Base-by-base conservation (phyloP, 768 basidiomycete species). In the Tremella yokohamensis region DNA sequence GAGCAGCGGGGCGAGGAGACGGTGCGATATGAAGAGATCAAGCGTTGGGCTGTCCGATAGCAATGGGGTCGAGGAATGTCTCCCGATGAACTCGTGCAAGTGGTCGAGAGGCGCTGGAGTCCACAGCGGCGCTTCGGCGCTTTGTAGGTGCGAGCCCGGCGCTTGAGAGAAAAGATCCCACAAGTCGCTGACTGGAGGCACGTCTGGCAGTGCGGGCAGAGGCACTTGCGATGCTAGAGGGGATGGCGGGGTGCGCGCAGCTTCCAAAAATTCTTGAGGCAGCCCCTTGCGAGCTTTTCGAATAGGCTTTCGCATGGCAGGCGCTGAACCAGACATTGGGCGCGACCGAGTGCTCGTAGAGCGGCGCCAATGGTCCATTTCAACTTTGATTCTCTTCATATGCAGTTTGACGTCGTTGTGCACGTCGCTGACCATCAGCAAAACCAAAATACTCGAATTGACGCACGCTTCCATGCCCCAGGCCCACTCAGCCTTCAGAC, bases 1-100 rank as follows among this genome's bases (percentile, higher is more conserved):
- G 9, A 91, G 79, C 71, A 91, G 84, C 8, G 88, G 79, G 0
- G 79, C 77, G 11, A 93, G 80, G 2, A 92, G 81, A 8, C 86
- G 82, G 9, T 79, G 78, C 0, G 89, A 88, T 51, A 93, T 63
- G 58, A 56, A 70, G 2, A 72, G 48, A 18, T 81, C 7, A 79
- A 79, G 40, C 81, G 79, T n/a, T 83, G 83, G 62, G 87, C 86
- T 16, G 79, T 71, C n/a, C 82, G 71, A 8, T 87, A 83, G 25
- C 83, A 85, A 20, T 75, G 78, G 61, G 89, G 81, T 22, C 87
- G 82, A 39, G 16, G 60, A 54, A 52, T 64, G 54, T 18, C 38
- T 49, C 2, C 51, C 22, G n/a, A 68, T 47, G 49, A 69, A 69
- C 2, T 53, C 39, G 16, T 54, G 57, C 18, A 69, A 47, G 2